A percentile compares a stretch with the other conserved stretches of the same genome.
These are phyloP conservation scores for Globisporangium barbulae DNA, from an alignment of 352 stramenopile genomes.

Conservation along the genomic window DNA sequence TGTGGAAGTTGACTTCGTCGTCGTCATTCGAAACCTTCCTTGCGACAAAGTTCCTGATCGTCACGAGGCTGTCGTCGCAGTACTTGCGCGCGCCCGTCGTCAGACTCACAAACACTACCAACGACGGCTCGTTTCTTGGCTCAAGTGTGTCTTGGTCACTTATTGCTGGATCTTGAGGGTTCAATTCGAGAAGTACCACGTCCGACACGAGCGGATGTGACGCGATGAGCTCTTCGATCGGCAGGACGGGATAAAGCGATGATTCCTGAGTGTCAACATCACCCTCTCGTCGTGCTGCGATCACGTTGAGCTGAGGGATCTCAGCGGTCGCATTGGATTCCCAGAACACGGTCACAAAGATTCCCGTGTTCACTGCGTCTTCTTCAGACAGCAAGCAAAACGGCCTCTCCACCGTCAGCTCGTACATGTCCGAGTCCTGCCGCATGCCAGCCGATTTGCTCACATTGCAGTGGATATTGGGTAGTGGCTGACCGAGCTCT, in stretches of 20 bases:
- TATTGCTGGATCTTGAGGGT: neutral
- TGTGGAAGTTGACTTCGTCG: neutral
- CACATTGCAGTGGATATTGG: constrained; percentile 1
- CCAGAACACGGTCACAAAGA: constrained; percentile 19
- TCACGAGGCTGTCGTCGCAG: constrained; percentile 14
- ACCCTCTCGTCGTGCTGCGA: constrained; percentile 1
- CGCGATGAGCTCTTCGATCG: constrained; percentile 26
- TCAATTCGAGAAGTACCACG: constrained; percentile 8
- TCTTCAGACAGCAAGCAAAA: neutral
- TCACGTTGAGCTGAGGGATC: constrained; percentile 9
- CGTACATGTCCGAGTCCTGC: constrained; percentile 10
- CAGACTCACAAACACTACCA: constrained; percentile 7
- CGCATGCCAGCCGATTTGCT: neutral
- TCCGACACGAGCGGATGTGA: constrained; percentile 29
- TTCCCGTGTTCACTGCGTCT: neutral
- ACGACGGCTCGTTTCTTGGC: neutral
- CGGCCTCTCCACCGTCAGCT: constrained; percentile 4
- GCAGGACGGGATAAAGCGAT: constrained; percentile 7
- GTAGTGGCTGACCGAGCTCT: constrained; percentile 9
- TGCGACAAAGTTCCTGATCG: constrained; percentile 16
- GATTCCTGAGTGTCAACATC: neutral
- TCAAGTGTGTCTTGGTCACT: neutral
- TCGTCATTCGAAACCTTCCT: constrained; percentile 11
- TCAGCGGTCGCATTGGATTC: neutral
- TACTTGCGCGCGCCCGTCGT: constrained; percentile 15